phyloP scores from a whole-genome alignment of 148 eudicot species.

The Bassia scoparia region DNA sequence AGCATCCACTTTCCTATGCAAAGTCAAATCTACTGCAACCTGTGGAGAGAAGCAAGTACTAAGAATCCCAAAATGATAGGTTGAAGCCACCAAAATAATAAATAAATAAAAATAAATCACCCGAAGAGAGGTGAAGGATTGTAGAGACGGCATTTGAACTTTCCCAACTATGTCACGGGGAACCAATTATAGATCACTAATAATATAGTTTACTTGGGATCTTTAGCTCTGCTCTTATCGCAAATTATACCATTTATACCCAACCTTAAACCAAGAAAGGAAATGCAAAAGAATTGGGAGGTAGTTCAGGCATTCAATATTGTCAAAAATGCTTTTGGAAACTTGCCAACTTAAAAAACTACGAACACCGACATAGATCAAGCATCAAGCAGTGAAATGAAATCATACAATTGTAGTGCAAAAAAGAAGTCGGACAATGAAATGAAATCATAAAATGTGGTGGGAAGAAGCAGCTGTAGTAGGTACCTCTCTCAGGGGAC shows the following conservation, averaged over 20 bases:
- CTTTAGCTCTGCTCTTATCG: background rate
- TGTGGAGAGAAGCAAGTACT: slow-evolving; percentile 26
- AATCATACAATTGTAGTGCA: background rate
- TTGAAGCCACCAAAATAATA: too few relatives aligned
- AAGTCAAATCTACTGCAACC: slow-evolving; percentile 62
- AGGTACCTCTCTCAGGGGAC: slow-evolving; percentile 99
- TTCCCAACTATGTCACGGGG: background rate
- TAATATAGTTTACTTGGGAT: background rate
- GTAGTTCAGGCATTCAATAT: background rate
- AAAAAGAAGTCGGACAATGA: background rate
- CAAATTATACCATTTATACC: background rate
- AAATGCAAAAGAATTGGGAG: background rate
- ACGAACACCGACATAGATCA: slow-evolving; percentile 4
- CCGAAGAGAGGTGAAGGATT: background rate
- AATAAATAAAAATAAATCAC: too few relatives aligned
- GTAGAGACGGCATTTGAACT: background rate
- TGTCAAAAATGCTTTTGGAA: background rate
- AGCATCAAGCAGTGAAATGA: background rate
- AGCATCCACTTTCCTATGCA: slow-evolving; percentile 67
- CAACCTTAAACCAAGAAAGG: slow-evolving; percentile 3
- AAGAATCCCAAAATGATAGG: background rate
- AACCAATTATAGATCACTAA: background rate
- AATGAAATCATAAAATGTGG: background rate
- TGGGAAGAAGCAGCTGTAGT: background rate
- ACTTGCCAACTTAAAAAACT: background rate